A percentile compares a stretch with the other conserved stretches of the same genome.
Conservation (phyloP, 2,329 filamentous ascomycete genomes). For the Bipolaris cookei region DNA sequence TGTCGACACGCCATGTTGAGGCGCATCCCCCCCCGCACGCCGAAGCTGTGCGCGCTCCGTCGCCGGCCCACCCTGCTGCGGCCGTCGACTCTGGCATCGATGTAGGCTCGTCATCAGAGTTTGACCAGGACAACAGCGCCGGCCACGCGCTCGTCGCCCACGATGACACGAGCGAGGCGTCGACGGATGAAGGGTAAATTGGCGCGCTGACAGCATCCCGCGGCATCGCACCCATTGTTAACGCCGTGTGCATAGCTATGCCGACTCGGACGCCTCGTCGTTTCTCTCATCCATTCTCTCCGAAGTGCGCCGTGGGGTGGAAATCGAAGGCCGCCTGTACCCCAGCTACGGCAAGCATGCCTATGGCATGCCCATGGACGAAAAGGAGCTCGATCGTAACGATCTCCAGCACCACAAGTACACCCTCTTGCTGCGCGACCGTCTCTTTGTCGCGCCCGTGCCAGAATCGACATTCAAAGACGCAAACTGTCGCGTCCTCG, state of each 20-base stretch:
- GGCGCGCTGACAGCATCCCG: too few relatives aligned
- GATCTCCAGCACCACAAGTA: slow-evolving; percentile 37
- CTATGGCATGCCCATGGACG: slow-evolving; percentile 37
- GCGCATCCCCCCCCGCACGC: not conserved
- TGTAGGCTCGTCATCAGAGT: slow-evolving; percentile 16
- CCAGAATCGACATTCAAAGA: slow-evolving; percentile 15
- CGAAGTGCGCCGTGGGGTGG: slow-evolving; percentile 29
- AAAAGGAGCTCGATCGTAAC: slow-evolving; percentile 32
- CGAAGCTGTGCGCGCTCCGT: not conserved
- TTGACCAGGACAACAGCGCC: slow-evolving; percentile 30
- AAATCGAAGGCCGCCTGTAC: slow-evolving; percentile 29
- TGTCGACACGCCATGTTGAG: slow-evolving; percentile 2
- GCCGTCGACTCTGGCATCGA: slow-evolving; percentile 27
- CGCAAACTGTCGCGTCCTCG: slow-evolving; percentile 21
- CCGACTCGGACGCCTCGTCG: slow-evolving; percentile 28
- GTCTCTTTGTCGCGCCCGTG: slow-evolving; percentile 25
- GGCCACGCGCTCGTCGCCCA: slow-evolving; percentile 25
- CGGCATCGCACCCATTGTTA: not conserved
- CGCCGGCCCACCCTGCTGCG: not conserved
- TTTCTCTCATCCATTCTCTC: slow-evolving; percentile 33
- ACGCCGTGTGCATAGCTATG: slow-evolving; percentile 21
- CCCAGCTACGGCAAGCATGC: slow-evolving; percentile 30
- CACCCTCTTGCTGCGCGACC: slow-evolving; percentile 25
- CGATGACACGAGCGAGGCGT: slow-evolving; percentile 25
- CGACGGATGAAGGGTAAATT: slow-evolving; percentile 31